Evolutionary conservation across 176 grass and related monocot genomes (phyloP), one percentile per base, ranked within the genome.

Genomic region (Rhynchospora pubera): DNA sequence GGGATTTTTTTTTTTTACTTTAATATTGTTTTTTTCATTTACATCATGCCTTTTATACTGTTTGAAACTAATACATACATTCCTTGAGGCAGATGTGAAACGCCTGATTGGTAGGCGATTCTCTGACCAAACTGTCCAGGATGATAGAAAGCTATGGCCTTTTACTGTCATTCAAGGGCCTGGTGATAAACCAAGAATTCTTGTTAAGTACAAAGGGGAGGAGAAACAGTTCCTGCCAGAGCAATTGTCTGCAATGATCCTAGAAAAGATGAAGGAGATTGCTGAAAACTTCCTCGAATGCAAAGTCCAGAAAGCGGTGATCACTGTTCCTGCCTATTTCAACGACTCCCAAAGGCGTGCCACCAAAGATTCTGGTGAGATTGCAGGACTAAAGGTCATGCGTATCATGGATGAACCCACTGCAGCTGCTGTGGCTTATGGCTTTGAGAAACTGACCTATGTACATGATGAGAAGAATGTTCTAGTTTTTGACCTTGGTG

Each of bases 401-500:
- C 28, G 79, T 0, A 81, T 81, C 42, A 81, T 81, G 79, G 79
- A 81, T 47, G 79, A 81, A 62, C 79, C 79, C 12, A 81, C 79
- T 0, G 59, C 79, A 7, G 79, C 59, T 21, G 79, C 79, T 24
- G 79, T 81, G 0, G 79, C 79, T 43, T 81, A 81, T 8, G 78
- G 67, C 50, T 65, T 89, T 8, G 50, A 79, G 14, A 79, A 44
- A 79, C 34, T 79, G 52, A 79, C 80, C 1, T 46, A 50, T n/a
- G 45, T 16, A 45, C 16, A 42, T 15, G 84, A 15, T 15, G 1
- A 67, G 78, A 89, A 78, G 62, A 86, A 89, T 19, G 83, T 86
- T 18, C 79, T 89, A 15, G 53, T 89, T 0, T 89, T 89, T 53
- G 84, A 89, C 65, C 61, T 86, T 7, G 87, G 84, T 7, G 84